These are phyloP conservation scores for Parastagonospora nodorum DNA, from an alignment of 2,329 filamentous ascomycete genomes.

Conservation along the genomic window DNA sequence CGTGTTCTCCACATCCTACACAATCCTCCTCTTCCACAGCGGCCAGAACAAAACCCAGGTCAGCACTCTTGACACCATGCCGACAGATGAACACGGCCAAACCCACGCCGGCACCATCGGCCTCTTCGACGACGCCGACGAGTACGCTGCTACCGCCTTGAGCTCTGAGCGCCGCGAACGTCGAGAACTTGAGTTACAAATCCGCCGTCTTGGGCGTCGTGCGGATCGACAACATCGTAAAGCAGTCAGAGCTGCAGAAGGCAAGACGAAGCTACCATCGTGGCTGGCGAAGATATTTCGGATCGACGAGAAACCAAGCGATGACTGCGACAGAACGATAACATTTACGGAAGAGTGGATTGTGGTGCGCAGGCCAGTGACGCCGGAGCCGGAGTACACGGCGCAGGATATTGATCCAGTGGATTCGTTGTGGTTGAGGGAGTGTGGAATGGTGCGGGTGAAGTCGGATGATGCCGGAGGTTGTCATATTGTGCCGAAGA, in stretches of 20 bases:
- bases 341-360: neutral
- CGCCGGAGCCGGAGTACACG: constrained; percentile 4
- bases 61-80: constrained; percentile 1
- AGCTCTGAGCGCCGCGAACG: constrained; percentile 5
- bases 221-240: constrained; percentile 1
- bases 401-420: constrained; percentile 5
- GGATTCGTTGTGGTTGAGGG: constrained; percentile 14
- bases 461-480: constrained; percentile 10
- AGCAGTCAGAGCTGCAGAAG: neutral
- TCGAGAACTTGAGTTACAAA: neutral
- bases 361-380: constrained; percentile 1
- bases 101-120: constrained; percentile 21
- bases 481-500: constrained; percentile 16
- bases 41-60: neutral
- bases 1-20: neutral
- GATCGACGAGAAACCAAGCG: neutral
- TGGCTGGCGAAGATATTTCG: neutral
- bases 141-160: neutral
- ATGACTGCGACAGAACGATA: neutral
- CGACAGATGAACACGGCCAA: constrained; percentile 7
- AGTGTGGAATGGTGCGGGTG: constrained; percentile 22
- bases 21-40: neutral
- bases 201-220: constrained; percentile 3
- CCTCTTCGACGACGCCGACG: constrained; percentile 23
- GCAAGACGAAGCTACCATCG: neutral